Evolutionary conservation across 1,284 basidiomycete genomes (phyloP).

Genomic region (Pyrrhoderma noxium): DNA sequence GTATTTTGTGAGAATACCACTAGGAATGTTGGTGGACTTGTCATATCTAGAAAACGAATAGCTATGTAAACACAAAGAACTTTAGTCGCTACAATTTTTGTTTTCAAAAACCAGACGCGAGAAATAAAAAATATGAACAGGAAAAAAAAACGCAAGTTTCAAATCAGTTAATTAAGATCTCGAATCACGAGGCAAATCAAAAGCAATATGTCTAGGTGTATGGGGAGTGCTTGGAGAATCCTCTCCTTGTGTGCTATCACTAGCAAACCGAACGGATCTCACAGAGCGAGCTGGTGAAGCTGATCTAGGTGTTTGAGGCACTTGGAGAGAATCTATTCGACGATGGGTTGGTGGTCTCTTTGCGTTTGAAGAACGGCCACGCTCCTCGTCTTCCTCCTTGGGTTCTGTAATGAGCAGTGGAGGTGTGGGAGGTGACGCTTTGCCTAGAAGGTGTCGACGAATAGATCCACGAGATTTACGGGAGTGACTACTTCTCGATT

Average conservation of each 20-base stretch:
- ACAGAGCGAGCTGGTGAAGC: conserved; percentile 20
- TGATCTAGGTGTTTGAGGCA: conserved; percentile 12
- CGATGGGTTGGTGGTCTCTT: conserved; percentile 8
- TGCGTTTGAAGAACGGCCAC: conserved; percentile 8
- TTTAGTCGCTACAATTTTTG: neutral
- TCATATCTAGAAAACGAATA: neutral
- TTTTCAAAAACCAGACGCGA: neutral
- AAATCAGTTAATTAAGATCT: conserved; percentile 10
- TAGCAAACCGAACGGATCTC: conserved; percentile 20
- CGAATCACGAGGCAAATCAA: conserved; percentile 13
- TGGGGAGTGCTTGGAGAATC: conserved; percentile 5
- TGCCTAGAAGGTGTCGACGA: conserved; percentile 11
- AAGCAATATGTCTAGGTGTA: conserved; percentile 12
- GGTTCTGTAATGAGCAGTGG: neutral
- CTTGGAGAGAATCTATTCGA: conserved; percentile 14
- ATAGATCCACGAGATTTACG: conserved; percentile 16
- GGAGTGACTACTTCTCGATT: neutral
- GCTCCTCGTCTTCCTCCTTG: conserved; percentile 13
- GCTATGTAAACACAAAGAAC: too few species aligned
- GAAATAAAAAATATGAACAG: neutral
- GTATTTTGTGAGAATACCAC: conserved; percentile 2
- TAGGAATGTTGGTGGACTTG: conserved; percentile 13
- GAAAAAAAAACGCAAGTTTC: neutral
- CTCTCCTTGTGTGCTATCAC: conserved; percentile 8
- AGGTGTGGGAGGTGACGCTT: neutral